Conservation (phyloP, 1,139 yeast genomes). For the Martiniozyma asiatica region DNA sequence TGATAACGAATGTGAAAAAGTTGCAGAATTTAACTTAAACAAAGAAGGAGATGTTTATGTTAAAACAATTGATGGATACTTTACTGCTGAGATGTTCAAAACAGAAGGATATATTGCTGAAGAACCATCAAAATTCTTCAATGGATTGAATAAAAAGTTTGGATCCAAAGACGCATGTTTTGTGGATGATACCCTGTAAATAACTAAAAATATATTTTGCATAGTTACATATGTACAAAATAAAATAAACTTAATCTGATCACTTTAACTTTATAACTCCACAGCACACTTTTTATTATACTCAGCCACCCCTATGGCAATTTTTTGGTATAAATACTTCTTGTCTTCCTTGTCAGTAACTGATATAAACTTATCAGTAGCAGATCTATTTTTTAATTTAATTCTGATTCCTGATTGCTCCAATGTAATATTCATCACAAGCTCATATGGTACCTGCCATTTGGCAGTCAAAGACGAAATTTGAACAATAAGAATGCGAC, state of each 20-base stretch:
- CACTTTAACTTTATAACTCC: slow-evolving; percentile 8
- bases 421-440: slow-evolving; percentile 55
- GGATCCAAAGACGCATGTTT: slow-evolving; percentile 20
- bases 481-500: slow-evolving; percentile 56
- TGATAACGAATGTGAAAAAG: slow-evolving; percentile 22
- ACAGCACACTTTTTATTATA: slow-evolving; percentile 43
- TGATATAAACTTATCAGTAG: slow-evolving; percentile 51
- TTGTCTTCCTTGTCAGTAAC: slow-evolving; percentile 58
- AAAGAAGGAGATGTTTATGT: too few species aligned
- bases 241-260: slow-evolving; percentile 1
- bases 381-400: slow-evolving; percentile 31
- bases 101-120: slow-evolving; percentile 45
- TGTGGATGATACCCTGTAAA: too few species aligned
- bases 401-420: slow-evolving; percentile 74
- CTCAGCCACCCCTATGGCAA: slow-evolving; percentile 71
- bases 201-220: too few species aligned
- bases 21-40: too few species aligned
- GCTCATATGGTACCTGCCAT: slow-evolving; percentile 57
- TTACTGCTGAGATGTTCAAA: slow-evolving; percentile 30
- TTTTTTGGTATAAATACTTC: slow-evolving; percentile 55
- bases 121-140: slow-evolving; percentile 30
- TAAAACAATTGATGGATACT: slow-evolving; percentile 31
- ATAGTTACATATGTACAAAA: too few species aligned
- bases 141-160: slow-evolving; percentile 32
- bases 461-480: slow-evolving; percentile 47